Conservation (phyloP, 495 filamentous ascomycete genomes). For the Podospora anserina region DNA sequence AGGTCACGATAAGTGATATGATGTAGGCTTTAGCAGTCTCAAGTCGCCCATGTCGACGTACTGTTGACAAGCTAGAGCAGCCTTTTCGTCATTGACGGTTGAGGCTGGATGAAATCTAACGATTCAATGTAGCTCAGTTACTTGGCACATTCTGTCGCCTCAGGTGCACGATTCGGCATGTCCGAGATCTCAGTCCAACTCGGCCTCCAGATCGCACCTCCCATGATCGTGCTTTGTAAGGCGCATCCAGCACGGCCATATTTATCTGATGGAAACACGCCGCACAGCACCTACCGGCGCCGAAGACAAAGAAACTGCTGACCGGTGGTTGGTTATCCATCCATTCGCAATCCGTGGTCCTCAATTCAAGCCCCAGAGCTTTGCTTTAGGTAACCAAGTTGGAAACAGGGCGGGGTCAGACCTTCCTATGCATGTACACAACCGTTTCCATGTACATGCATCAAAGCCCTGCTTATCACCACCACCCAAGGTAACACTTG, state of each 20-base stretch:
- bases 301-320: background rate
- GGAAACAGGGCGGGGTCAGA: background rate
- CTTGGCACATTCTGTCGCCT: background rate
- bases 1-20: background rate
- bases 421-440: background rate
- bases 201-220: background rate
- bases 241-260: no score
- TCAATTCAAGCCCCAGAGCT: background rate
- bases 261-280: no score
- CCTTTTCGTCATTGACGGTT: background rate
- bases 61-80: background rate
- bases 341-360: background rate
- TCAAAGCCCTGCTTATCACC: background rate
- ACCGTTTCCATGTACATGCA: background rate
- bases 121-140: background rate
- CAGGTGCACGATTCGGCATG: background rate
- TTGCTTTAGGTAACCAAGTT: background rate
- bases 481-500: background rate
- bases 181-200: background rate
- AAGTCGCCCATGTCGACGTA: no score
- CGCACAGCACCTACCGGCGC: background rate
- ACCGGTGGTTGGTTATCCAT: background rate
- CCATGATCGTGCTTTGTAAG: background rate
- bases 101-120: background rate
- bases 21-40: no score